Conservation (phyloP, 179 eudicot genomes). For the Silene vulgaris region DNA sequence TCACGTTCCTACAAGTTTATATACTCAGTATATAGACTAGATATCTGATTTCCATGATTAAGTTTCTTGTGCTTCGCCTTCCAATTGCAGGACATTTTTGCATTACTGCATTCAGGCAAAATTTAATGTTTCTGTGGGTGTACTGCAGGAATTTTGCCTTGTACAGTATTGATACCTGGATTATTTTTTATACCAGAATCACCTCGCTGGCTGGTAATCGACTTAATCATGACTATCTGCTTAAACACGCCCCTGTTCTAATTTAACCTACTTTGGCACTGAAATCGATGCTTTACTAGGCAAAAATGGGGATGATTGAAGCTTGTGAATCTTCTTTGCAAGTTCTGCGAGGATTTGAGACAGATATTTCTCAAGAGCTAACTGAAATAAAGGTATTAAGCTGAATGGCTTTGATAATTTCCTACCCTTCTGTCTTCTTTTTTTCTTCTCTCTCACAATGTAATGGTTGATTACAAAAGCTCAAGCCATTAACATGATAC, state of each 20-base stretch:
- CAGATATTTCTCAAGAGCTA: conserved; percentile 69
- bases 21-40: not conserved
- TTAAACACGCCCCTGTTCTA: not conserved
- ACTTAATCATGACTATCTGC: not conserved
- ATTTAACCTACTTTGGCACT: conserved; percentile 10
- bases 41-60: not conserved
- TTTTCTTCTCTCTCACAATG: not conserved
- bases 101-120: not conserved
- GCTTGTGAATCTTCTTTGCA: conserved; percentile 89
- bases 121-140: conserved; percentile 12
- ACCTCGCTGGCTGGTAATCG: conserved; percentile 94
- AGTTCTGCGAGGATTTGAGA: conserved; percentile 90
- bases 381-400: conserved; percentile 65
- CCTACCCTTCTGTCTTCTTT: not conserved
- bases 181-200: conserved; percentile 97
- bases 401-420: conserved; percentile 1
- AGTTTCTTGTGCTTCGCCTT: conserved; percentile 4
- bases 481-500: not conserved
- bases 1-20: not conserved
- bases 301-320: conserved; percentile 89
- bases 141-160: conserved; percentile 74
- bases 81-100: not conserved
- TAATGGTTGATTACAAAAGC: not conserved
- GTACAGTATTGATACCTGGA: conserved; percentile 80
- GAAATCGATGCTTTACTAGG: conserved; percentile 40